A percentile compares a stretch with the other conserved stretches of the same genome.
phyloP scores from a whole-genome alignment of 495 filamentous ascomycete genomes.

The Penicillium turbatum region DNA sequence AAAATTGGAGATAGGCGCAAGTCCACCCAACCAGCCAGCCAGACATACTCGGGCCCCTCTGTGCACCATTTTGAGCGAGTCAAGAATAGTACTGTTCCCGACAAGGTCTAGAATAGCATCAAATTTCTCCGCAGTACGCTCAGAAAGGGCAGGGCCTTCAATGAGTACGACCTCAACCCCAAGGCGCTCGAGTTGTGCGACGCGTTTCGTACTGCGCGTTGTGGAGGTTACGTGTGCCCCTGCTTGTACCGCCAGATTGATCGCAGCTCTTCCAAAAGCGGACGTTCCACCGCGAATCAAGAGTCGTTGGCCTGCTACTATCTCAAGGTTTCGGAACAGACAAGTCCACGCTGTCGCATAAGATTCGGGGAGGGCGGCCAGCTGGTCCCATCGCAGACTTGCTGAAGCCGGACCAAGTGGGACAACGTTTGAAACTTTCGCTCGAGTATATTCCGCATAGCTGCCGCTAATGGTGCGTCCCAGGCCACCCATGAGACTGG shows the following conservation, averaged over 20 bases:
- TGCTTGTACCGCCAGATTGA: slow-evolving; percentile 40
- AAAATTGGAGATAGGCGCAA: slow-evolving; percentile 44
- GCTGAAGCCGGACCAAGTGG: slow-evolving; percentile 21
- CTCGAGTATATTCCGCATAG: slow-evolving; percentile 40
- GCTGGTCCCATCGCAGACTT: slow-evolving; percentile 33
- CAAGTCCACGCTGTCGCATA: slow-evolving; percentile 45
- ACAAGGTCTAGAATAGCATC: slow-evolving; percentile 43
- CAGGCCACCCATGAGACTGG: slow-evolving; percentile 43
- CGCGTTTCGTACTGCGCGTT: slow-evolving; percentile 28
- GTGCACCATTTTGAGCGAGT: slow-evolving; percentile 34
- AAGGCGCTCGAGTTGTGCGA: slow-evolving; percentile 24
- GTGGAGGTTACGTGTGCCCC: slow-evolving; percentile 39
- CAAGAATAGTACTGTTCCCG: slow-evolving; percentile 40
- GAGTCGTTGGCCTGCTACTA: slow-evolving; percentile 30
- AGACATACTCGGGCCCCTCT: slow-evolving; percentile 37
- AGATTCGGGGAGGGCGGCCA: slow-evolving; percentile 42
- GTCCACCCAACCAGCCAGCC: slow-evolving; percentile 44
- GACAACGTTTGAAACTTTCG: slow-evolving; percentile 34
- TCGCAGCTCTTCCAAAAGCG: slow-evolving; percentile 40
- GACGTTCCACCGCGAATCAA: slow-evolving; percentile 44
- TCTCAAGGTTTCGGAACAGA: slow-evolving; percentile 34
- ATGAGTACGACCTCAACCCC: slow-evolving; percentile 28
- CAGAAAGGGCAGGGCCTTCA: slow-evolving; percentile 22
- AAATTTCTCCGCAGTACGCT: slow-evolving; percentile 22
- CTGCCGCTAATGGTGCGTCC: slow-evolving; percentile 37